Evolutionary conservation across 169 alveolate genomes (phyloP), one percentile per base, ranked within the genome.

Genomic region (Eimeria falciformis): DNA sequence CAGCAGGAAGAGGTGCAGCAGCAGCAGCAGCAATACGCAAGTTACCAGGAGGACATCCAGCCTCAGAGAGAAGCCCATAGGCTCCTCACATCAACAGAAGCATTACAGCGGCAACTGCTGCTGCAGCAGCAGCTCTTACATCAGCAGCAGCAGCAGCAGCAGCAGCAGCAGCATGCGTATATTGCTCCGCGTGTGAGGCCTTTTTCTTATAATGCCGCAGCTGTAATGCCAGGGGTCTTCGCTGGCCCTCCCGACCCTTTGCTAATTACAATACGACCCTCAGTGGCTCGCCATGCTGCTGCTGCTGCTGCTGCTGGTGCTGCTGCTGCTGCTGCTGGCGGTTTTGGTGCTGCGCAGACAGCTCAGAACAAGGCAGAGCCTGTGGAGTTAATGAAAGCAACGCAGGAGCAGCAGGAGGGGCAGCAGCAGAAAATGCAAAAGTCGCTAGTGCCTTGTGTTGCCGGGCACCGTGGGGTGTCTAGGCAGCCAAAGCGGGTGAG

Each of bases 231-330:
- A 23, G 82, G 82, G 7, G 29, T 71, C 18, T 71, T 71, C 40
- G 82, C 82, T 25, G 82, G 82, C 46, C 82, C 82, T 33, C 82
- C 82, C 14, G 82, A 71, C 55, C 82, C 82, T 5, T 55, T 71
- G 50, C 82, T 71, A 23, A 40, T 29, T 11, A 71, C 82, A 12
- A 71, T 71, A 1, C 82, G 82, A 3, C 82, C 82, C 11, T 23
- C 46, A 14, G 82, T 33, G 2, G 7, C 82, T 11, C 82, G 82
- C 56, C 50, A 23, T 5, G 55, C 82, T 71, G 82, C 82, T 40
- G 50, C 82, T 71, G 82, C 82, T 71, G 82, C 82, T 37, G 58
- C 83, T 14, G 45, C 78, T 33, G 83, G 58, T 33, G 83, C 83
- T 14, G 53, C 83, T 7, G 33, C 83, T 29, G 83, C 83, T 37